A percentile compares a stretch with the other conserved stretches of the same genome.
Conservation (phyloP, 2,329 filamentous ascomycete species). For the Talaromyces rugulosus region DNA sequence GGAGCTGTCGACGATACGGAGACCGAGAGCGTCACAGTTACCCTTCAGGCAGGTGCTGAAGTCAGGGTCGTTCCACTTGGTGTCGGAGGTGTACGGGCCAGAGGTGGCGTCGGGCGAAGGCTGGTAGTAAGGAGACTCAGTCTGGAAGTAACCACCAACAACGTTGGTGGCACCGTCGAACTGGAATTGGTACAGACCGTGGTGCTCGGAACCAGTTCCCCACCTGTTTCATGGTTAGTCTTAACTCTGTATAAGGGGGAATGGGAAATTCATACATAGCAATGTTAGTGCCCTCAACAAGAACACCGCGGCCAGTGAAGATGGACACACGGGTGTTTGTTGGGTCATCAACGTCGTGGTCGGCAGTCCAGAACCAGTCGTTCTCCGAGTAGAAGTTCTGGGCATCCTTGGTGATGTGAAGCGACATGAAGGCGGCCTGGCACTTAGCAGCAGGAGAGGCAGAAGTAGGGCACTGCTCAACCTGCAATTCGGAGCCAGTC, state of each 20-base stretch:
- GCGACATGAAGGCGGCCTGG: conserved; percentile 32
- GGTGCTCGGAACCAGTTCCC: conserved; percentile 46
- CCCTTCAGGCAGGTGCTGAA: conserved; percentile 27
- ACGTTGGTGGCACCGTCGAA: conserved; percentile 35
- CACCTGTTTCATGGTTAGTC: conserved; percentile 19
- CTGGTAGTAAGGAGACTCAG: conserved; percentile 36
- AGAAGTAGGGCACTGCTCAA: conserved; percentile 40
- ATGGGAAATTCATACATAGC: conserved; percentile 30
- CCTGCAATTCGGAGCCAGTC: conserved; percentile 45
- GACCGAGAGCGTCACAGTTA: conserved; percentile 44
- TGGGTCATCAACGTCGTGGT: conserved; percentile 53
- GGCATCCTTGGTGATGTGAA: conserved; percentile 34
- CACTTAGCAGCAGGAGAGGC: conserved; percentile 31
- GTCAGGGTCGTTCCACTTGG: conserved; percentile 31
- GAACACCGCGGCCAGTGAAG: conserved; percentile 50
- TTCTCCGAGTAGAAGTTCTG: conserved; percentile 46
- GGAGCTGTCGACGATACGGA: conserved; percentile 43
- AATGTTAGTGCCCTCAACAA: conserved; percentile 43
- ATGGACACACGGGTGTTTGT: conserved; percentile 48
- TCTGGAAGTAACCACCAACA: conserved; percentile 35
- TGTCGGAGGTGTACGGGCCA: conserved; percentile 26
- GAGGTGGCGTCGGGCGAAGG: conserved; percentile 31
- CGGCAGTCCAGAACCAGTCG: conserved; percentile 50
- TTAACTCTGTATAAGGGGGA: not conserved
- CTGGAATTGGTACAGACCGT: conserved; percentile 47